These are phyloP conservation scores for Xylariaceae sp. DNA, from an alignment of 2,329 filamentous ascomycete species.

Conservation along the genomic window DNA sequence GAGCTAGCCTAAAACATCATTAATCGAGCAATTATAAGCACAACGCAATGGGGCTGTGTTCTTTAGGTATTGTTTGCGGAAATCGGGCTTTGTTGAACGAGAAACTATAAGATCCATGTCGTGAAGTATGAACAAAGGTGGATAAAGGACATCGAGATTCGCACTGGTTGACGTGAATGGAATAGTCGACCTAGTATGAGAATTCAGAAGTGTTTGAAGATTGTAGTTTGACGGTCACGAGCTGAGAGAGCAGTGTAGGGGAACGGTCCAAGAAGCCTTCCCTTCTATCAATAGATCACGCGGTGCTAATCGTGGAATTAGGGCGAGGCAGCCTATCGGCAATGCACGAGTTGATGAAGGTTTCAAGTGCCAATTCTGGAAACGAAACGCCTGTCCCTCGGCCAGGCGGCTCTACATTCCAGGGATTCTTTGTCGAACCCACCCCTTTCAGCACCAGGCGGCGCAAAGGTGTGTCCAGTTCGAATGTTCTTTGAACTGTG, in stretches of 20 bases:
- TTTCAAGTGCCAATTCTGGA: slow-evolving; percentile 15
- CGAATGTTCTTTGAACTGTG: slow-evolving; percentile 27
- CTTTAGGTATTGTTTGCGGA: slow-evolving; percentile 30
- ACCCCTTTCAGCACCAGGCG: no score
- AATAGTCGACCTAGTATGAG: no score
- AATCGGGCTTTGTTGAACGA: slow-evolving; percentile 22
- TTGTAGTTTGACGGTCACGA: no score
- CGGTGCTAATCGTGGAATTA: no score
- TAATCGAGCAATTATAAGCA: slow-evolving; percentile 14
- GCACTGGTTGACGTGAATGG: no score
- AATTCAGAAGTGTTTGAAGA: no score
- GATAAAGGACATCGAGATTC: no score
- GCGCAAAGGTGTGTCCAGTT: no score
- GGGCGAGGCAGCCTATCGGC: not conserved
- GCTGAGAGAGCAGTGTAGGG: no score
- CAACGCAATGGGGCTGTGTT: slow-evolving; percentile 17
- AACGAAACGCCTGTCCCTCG: slow-evolving; percentile 13
- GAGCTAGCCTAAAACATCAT: slow-evolving; percentile 19
- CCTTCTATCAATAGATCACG: slow-evolving; percentile 2
- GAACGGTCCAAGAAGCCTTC: no score
- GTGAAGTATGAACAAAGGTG: slow-evolving; percentile 22
- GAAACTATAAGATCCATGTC: slow-evolving; percentile 13
- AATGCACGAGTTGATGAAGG: slow-evolving; percentile 9
- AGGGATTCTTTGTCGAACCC: no score
- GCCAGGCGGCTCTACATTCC: slow-evolving; percentile 28